A percentile compares a stretch with the other conserved stretches of the same genome.
Conservation (phyloP, 2,329 filamentous ascomycete species). For the Colletotrichum tropicale region DNA sequence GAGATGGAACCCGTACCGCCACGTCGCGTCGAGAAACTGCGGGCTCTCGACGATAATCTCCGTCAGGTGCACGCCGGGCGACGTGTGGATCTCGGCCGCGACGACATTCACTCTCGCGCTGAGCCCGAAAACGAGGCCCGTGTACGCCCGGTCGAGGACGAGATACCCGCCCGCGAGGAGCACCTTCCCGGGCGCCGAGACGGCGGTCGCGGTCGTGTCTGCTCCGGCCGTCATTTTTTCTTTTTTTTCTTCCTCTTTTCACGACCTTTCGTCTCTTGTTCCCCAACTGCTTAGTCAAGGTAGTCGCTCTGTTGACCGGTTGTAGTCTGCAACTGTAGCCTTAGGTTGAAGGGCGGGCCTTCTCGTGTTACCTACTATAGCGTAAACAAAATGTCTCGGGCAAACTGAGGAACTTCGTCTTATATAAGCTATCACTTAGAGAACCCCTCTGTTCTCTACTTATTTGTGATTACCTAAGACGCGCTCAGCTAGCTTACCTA, state of each 20-base stretch:
- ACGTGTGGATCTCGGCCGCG: conserved; percentile 58
- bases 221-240: conserved; percentile 2
- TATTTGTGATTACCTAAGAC: too few relatives aligned
- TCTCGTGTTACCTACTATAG: too few relatives aligned
- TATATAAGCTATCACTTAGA: too few relatives aligned
- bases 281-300: background rate
- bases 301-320: background rate
- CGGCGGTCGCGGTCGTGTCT: conserved; percentile 54
- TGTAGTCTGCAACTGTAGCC: background rate
- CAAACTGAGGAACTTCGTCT: too few relatives aligned
- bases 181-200: conserved; percentile 96
- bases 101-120: conserved; percentile 71
- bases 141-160: conserved; percentile 87
- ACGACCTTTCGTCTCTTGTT: background rate
- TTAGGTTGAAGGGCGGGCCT: background rate
- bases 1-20: conserved; percentile 83
- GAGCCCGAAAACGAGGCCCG: conserved; percentile 73
- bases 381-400: too few relatives aligned
- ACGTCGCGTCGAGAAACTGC: conserved; percentile 86
- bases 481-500: too few relatives aligned
- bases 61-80: conserved; percentile 64
- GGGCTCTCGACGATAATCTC: conserved; percentile 90
- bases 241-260: background rate
- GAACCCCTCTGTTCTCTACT: too few relatives aligned
- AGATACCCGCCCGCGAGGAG: conserved; percentile 94